A percentile compares a stretch with the other conserved stretches of the same genome.
phyloP scores from a whole-genome alignment of 345 rosid species.

The Sonneratia caseolaris region DNA sequence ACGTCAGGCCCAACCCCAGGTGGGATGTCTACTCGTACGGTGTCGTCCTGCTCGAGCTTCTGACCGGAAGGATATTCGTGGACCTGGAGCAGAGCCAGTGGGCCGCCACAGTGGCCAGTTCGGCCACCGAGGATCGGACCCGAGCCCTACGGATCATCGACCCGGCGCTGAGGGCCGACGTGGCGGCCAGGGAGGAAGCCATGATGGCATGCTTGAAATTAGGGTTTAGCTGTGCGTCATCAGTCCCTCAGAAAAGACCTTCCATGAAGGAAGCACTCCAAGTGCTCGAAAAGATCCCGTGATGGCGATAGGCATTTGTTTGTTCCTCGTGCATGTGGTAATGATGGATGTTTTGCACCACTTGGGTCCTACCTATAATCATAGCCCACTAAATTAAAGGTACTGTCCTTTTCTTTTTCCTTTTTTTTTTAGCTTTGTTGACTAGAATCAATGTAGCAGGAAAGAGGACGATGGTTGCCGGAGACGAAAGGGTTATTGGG shows the following conservation, averaged over 20 bases:
- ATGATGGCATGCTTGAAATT: slow-evolving; percentile 48
- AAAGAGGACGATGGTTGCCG: neutral
- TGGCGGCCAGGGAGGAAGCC: slow-evolving; percentile 47
- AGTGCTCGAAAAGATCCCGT: slow-evolving; percentile 46
- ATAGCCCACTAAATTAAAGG: slow-evolving; percentile 17
- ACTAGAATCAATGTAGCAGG: slow-evolving; percentile 1
- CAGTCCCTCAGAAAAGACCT: slow-evolving; percentile 71
- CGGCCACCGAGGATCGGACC: slow-evolving; percentile 34
- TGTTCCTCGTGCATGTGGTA: slow-evolving; percentile 1
- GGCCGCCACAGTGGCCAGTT: slow-evolving; percentile 22
- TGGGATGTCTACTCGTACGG: slow-evolving; percentile 91
- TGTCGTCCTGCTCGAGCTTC: slow-evolving; percentile 58
- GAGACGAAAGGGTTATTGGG: neutral
- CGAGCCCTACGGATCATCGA: slow-evolving; percentile 51
- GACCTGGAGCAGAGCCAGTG: slow-evolving; percentile 53
- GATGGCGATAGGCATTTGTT: neutral
- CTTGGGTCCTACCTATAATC: slow-evolving; percentile 12
- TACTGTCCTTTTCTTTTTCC: slow-evolving; percentile 5
- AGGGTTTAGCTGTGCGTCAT: slow-evolving; percentile 61
- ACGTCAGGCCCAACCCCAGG: slow-evolving; percentile 48
- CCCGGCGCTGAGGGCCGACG: slow-evolving; percentile 40
- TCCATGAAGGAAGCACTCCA: slow-evolving; percentile 72
- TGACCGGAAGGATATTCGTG: slow-evolving; percentile 47
- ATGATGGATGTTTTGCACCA: slow-evolving; percentile 13
- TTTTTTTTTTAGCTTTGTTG: slow-evolving; percentile 16